Evolutionary conservation across 2,329 filamentous ascomycete species (phyloP).

Genomic region (Penicillium sumatraense): DNA sequence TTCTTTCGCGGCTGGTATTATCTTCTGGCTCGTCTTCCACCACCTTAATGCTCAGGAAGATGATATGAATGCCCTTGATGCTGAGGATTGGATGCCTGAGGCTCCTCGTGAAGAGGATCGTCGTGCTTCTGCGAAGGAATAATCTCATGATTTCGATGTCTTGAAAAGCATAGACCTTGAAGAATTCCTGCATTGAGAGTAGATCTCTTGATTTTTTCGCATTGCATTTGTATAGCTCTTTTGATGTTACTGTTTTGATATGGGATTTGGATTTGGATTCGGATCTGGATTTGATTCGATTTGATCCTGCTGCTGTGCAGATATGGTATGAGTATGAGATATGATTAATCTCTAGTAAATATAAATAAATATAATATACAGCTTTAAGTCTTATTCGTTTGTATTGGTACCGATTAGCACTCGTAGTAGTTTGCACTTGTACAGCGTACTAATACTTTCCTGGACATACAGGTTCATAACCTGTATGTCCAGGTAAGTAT

Average conservation of each 20-base stretch:
- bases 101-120: constrained; percentile 17
- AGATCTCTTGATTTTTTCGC: not conserved
- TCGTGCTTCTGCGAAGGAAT: constrained; percentile 18
- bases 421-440: too few species aligned
- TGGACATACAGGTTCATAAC: too few species aligned
- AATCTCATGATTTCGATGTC: not conserved
- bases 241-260: constrained; percentile 9
- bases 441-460: too few species aligned
- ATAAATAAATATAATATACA: constrained; percentile 1
- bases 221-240: not conserved
- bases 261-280: not conserved
- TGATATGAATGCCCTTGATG: constrained; percentile 55
- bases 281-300: not conserved
- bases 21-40: constrained; percentile 60
- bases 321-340: not conserved
- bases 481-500: too few species aligned
- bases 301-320: not conserved
- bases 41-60: constrained; percentile 56
- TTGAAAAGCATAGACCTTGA: too few species aligned
- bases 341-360: constrained; percentile 12
- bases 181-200: not conserved
- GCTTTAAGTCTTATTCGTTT: not conserved
- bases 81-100: constrained; percentile 33
- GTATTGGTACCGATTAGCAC: too few species aligned
- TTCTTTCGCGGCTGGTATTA: constrained; percentile 53